Percentiles rank a stretch among this genome's conserved stretches.
These are phyloP conservation scores for Aureobasidium leucospermi DNA, from an alignment of 2,329 filamentous ascomycete species.

Conservation along the genomic window DNA sequence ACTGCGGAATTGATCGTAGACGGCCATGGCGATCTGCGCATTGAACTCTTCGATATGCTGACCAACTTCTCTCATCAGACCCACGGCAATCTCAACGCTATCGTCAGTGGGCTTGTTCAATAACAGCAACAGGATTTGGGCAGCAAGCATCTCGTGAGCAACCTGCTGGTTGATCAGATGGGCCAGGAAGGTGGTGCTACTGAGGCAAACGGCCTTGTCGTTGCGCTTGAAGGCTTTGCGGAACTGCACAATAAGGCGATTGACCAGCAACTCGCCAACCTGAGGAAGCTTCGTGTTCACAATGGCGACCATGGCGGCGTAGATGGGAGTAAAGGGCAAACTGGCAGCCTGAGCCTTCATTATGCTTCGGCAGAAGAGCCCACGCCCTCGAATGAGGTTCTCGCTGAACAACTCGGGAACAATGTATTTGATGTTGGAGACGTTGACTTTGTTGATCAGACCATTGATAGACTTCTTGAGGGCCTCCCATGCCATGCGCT, in stretches of 20 bases:
- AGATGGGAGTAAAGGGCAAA: conserved; percentile 92
- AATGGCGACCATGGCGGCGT: conserved; percentile 90
- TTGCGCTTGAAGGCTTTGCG: conserved; percentile 93
- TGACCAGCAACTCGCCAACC: conserved; percentile 83
- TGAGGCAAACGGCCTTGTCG: conserved; percentile 91
- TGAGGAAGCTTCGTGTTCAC: conserved; percentile 96
- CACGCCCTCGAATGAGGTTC: conserved; percentile 84
- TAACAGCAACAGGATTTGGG: conserved; percentile 85
- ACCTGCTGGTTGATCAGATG: conserved; percentile 96
- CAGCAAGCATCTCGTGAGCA: conserved; percentile 84
- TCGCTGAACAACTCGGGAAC: conserved; percentile 93
- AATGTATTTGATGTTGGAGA: conserved; percentile 95
- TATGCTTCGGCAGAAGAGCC: conserved; percentile 88
- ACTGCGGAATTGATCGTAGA: conserved; percentile 92
- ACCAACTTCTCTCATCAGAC: conserved; percentile 84
- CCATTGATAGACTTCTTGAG: conserved; percentile 98
- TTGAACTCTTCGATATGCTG: conserved; percentile 96
- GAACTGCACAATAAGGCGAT: conserved; percentile 82
- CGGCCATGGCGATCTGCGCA: conserved; percentile 72
- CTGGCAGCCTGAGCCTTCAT: conserved; percentile 98
- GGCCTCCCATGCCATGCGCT: conserved; percentile 98
- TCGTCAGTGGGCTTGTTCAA: conserved; percentile 95
- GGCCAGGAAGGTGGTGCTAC: conserved; percentile 88
- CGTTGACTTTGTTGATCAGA: conserved; percentile 98
- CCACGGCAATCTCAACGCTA: conserved; percentile 94